These are phyloP conservation scores for Solanum gandarillasii DNA, from an alignment of 257 asterid species.

Conservation along the genomic window DNA sequence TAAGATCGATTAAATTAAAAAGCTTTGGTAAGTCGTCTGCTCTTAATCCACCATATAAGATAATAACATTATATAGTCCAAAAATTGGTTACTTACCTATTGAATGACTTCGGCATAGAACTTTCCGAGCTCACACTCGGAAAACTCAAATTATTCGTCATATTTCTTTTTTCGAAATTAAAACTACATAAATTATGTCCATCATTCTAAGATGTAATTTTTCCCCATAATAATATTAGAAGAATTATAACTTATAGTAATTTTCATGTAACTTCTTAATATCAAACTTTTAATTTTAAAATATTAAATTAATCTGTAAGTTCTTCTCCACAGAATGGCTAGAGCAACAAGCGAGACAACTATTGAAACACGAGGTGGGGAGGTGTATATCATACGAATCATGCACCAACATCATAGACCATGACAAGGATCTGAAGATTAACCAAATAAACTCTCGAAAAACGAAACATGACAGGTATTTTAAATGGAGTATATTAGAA, in stretches of 20 bases:
- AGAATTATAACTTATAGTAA: no score
- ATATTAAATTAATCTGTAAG: not conserved
- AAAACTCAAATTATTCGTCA: not conserved
- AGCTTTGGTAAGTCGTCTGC: not conserved
- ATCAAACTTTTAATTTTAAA: no score
- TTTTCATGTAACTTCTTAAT: no score
- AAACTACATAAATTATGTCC: not conserved
- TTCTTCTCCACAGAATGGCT: slow-evolving; percentile 26
- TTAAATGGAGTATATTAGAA: not conserved
- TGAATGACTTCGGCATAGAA: not conserved
- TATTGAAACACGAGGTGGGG: slow-evolving; percentile 46
- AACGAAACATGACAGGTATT: not conserved
- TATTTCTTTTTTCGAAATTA: no score
- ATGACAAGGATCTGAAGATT: slow-evolving; percentile 40
- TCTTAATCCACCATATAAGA: not conserved
- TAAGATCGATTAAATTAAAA: no score
- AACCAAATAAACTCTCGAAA: not conserved
- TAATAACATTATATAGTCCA: not conserved
- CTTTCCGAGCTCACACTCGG: not conserved
- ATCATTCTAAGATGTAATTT: not conserved
- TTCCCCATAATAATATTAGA: not conserved
- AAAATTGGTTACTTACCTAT: not conserved
- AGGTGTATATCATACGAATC: slow-evolving; percentile 69
- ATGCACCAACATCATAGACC: slow-evolving; percentile 53
- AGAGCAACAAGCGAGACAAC: slow-evolving; percentile 49